Evolutionary conservation across 352 stramenopile species (phyloP), one percentile per base, ranked within the genome.

Genomic region (Phytophthora macrochlamydospora): DNA sequence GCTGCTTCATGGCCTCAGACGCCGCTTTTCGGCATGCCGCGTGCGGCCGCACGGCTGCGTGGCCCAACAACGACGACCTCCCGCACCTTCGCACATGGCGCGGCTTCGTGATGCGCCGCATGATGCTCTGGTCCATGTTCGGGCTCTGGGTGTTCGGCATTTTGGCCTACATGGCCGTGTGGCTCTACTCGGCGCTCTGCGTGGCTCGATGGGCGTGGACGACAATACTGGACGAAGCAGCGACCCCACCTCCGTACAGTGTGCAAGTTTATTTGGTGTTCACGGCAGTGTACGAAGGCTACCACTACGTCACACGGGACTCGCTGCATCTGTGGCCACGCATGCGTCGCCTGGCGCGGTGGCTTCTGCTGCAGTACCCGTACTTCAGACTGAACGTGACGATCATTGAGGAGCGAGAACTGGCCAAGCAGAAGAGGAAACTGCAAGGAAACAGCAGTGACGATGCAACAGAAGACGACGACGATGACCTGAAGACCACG

Each of bases 371-470:
- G 40, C 53, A 76, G 13, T 81, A 76, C 56, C 79, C 68, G 45
- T 89, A 89, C 65, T 86, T 85, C 54, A 71, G 71, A 51, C 60
- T 78, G 54, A 67, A 78, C 40, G 55, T 66, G 13, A 79, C 64
- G 14, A 76, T 87, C 44, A 82, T 87, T 33, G 78, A 87, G 62
- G 71, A 75, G 44, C 51, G 63, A 32, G 63, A 71, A 31, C 56
- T 62, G 4, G 45, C 55, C 35, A 71, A 71, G 31, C 63, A 67
- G 40, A 65, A 65, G 35, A 6, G 49, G 29, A 40, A 14, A 4
- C 2, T 32, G 9, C 45, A 62, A 60, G 28, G 35, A 46, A 55
- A 46, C 5, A 51, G 52, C 49, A 51, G 33, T n/a, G 56, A 60
- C 12, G 66, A 67, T 43, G 32, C 11, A 40, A 60, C 24, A 7